Base-by-base conservation (phyloP, 139 green algal species). In the Asterochloris erici region DNA sequence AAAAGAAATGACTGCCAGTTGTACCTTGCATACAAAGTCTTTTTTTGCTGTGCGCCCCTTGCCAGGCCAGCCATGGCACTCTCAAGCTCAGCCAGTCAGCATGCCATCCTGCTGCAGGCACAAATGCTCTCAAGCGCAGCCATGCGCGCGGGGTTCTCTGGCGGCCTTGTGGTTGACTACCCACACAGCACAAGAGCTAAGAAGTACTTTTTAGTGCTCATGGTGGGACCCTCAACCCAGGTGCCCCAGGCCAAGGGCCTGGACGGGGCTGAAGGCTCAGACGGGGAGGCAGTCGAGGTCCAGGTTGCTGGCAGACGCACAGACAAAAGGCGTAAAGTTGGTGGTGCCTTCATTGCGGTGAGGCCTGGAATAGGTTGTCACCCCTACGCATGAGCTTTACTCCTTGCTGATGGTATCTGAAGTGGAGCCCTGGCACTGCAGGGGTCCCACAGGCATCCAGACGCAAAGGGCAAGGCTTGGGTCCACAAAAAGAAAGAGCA, bases 191-290 rank as follows among this genome's bases (percentile, higher is more conserved):
- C 97, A 0, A 88, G 92, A 13, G 97, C 97, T 61, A 99, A 98
- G 77, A 99, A 99, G 88, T 97, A 98, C 87, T 99, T 97, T 81
- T 85, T 99, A 77, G 92, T 97, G 76, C 90, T 99, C 29, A 98
- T 98, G 93, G 94, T 97, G 24, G 86, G 95, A 74, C 70, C 87
- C 77, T 62, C 85, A 47, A 76, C 79, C 0, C 29, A 73, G 81
- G 60, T 93, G 76, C 91, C 90, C 10, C 63, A 86, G 85, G 88
- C 86, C 12, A 82, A 86, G 75, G 93, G 87, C n/a, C 69, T 91
- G 76, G 84, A 93, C 12, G 85, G 87, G 26, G 38, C 38, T 54
- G 84, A 87, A 16, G 82, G 27, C 12, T 68, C 82, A 28, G 76
- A 81, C 16, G 77, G 88, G 14, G 84, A 83, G 9, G 77, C 23